These are phyloP conservation scores for Globisporangium emineosum DNA, from an alignment of 352 stramenopile genomes.

Conservation along the genomic window DNA sequence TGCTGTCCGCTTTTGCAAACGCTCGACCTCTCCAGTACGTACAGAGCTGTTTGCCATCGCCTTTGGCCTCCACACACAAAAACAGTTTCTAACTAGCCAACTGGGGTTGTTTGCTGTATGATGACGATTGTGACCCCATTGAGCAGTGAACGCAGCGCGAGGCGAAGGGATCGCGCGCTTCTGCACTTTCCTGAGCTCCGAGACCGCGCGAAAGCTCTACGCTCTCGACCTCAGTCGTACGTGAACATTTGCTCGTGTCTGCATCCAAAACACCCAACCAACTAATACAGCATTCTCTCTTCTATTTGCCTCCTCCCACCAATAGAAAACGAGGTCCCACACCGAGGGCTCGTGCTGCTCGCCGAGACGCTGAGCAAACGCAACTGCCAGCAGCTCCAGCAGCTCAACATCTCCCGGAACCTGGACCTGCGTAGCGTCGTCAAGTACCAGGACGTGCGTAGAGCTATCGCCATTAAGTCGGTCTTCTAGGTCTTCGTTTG, in stretches of 20 bases:
- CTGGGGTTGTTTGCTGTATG: not conserved
- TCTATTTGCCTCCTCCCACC: too few relatives aligned
- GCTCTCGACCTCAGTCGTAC: slow-evolving; percentile 50
- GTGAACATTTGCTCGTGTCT: not conserved
- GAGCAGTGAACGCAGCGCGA: slow-evolving; percentile 38
- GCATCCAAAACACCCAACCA: not conserved
- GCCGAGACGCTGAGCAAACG: slow-evolving; percentile 36
- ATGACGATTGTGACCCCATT: not conserved
- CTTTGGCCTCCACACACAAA: not conserved
- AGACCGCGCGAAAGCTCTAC: slow-evolving; percentile 26
- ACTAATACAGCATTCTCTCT: not conserved
- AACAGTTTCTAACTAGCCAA: not conserved
- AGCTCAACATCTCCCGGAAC: slow-evolving; percentile 57
- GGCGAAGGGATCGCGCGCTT: slow-evolving; percentile 44
- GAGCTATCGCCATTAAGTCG: not conserved
- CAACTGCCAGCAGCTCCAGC: slow-evolving; percentile 40
- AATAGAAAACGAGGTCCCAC: slow-evolving; percentile 51
- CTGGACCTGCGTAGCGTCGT: slow-evolving; percentile 34
- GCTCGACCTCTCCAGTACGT: slow-evolving; percentile 39
- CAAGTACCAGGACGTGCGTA: slow-evolving; percentile 39
- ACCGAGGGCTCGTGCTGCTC: slow-evolving; percentile 32
- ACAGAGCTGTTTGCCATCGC: not conserved
- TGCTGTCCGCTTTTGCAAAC: slow-evolving; percentile 27
- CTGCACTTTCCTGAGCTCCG: slow-evolving; percentile 34
- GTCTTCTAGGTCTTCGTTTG: not conserved